Evolutionary conservation across 305 asterid species (phyloP).

Genomic region (Fraxinus dipetala): DNA sequence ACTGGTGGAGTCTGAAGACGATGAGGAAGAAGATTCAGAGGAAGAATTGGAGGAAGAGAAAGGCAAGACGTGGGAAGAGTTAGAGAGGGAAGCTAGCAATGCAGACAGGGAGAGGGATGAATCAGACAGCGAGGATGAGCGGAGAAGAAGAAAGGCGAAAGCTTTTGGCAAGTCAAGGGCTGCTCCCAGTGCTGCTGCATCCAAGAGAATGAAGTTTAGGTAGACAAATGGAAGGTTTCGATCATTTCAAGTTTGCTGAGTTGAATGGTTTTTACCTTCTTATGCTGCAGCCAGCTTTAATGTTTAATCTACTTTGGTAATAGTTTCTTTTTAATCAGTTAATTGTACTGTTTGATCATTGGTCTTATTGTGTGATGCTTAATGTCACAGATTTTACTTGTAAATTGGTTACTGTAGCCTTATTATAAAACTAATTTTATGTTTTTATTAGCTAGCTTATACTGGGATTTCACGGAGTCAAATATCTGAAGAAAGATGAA

Average conservation of each 20-base stretch:
- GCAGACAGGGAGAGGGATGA: slow-evolving; percentile 74
- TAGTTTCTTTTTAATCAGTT: background rate
- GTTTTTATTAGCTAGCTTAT: background rate
- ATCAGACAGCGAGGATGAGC: slow-evolving; percentile 71
- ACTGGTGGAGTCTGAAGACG: slow-evolving; percentile 66
- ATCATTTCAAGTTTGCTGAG: background rate
- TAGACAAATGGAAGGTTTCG: slow-evolving; percentile 10
- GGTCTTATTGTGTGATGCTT: background rate
- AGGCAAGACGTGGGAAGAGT: slow-evolving; percentile 85
- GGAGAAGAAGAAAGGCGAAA: slow-evolving; percentile 55
- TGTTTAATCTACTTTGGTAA: background rate
- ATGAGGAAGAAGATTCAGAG: slow-evolving; percentile 56
- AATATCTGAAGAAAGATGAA: background rate
- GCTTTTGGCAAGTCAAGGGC: slow-evolving; percentile 45
- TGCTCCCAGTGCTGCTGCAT: slow-evolving; percentile 31
- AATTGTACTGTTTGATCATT: background rate
- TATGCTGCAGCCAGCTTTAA: background rate
- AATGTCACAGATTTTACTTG: background rate
- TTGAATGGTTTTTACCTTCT: background rate
- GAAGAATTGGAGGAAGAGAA: slow-evolving; percentile 54
- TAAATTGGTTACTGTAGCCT: background rate
- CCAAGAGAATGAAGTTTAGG: slow-evolving; percentile 51
- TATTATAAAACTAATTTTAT: background rate
- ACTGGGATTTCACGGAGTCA: background rate
- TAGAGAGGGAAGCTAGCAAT: slow-evolving; percentile 72